Base-by-base conservation (phyloP, 306 rosid genomes). In the Citrullus colocynthis region DNA sequence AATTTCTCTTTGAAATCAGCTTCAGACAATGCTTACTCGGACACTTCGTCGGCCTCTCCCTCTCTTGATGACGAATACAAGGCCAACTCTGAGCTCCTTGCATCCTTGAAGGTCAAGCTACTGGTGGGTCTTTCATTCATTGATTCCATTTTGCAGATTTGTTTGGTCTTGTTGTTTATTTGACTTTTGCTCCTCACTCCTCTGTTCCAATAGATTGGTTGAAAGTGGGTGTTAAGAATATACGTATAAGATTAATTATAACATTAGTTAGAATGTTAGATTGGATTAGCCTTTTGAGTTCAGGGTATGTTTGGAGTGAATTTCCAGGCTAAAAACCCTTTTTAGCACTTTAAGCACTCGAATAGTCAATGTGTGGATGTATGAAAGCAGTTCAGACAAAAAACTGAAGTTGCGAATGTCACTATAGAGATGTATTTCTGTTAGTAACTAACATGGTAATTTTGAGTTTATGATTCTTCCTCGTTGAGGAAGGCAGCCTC, bases 51-150 rank as follows among this genome's bases (percentile, higher is more conserved):
- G 6, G 80, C 78, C 21, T 80, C 81, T 2, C 76, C 83, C 12
- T 78, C 88, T 57, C 6, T 70, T 20, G 81, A 13, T 11, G 71
- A 42, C 24, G 41, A 45, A 4, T 63, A 55, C 32, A 41, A 45
- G 30, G 41, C 84, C 30, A 51, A 65, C 2, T 72, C 82, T 76
- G 88, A 85, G 67, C 82, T 81, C 10, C 13, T 87, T 56, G 79
- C 95, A 13, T 45, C 85, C 49, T 81, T 90, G 75, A 92, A 92
- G 93, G 78, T 95, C 78, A 92, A 89, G 83, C 85, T 95, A 44
- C 77, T 95, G 92, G 98, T 92, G 30, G 45, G 84, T 83, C 17
- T 5, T 52, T 69, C 17, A 10, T 75, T 58, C 55, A 9, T 55
- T 24, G 17, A 11, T 44, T 2, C 36, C 2, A 36, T 18, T 24